phyloP scores from a whole-genome alignment of 305 asterid genomes.

The Petunia hybrid region DNA sequence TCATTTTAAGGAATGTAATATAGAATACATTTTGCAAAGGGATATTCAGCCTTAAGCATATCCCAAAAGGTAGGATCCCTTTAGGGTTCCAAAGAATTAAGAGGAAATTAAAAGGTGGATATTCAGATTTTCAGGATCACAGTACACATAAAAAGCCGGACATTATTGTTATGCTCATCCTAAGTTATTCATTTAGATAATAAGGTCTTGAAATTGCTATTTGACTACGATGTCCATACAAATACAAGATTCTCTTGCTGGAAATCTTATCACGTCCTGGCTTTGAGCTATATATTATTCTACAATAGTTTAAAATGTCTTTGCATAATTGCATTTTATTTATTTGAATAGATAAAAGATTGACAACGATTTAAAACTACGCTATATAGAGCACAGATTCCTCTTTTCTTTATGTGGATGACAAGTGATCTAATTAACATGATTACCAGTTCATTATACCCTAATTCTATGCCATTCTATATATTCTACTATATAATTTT shows the following conservation, averaged over 20 bases:
- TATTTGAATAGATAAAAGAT: not conserved
- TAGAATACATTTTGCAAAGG: not conserved
- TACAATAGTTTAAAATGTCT: not conserved
- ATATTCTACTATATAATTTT: not conserved
- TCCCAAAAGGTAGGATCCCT: constrained; percentile 37
- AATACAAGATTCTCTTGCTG: not conserved
- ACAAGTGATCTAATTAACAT: not conserved
- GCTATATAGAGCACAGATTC: not conserved
- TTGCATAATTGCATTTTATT: not conserved
- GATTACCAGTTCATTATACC: not conserved
- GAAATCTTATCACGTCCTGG: not conserved
- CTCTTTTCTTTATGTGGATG: not conserved
- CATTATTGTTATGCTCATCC: not conserved
- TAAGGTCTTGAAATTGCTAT: not conserved
- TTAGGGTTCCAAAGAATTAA: constrained; percentile 31
- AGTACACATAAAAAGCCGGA: not conserved
- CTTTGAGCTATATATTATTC: not conserved
- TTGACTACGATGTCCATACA: constrained; percentile 6
- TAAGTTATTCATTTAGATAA: not conserved
- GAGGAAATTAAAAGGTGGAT: not conserved
- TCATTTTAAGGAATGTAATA: not conserved
- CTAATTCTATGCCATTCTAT: not conserved
- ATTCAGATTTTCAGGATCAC: constrained; percentile 26
- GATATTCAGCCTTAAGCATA: constrained; percentile 26
- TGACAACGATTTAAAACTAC: not conserved